Base-by-base conservation (phyloP, 345 rosid species). In the Eucalyptus cladocalyx region DNA sequence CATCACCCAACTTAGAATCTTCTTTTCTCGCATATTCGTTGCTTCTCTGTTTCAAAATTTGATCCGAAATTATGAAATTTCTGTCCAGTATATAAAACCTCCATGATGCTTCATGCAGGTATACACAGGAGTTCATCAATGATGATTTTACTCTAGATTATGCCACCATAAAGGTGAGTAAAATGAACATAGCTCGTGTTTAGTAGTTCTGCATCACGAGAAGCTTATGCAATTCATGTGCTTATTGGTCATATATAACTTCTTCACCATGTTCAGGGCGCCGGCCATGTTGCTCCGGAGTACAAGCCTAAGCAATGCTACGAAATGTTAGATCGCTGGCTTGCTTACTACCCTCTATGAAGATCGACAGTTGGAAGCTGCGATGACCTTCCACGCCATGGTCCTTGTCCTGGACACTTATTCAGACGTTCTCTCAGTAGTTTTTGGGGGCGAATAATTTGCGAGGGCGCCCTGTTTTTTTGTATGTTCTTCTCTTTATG, bases 271-370 rank as follows among this genome's bases (percentile, higher is more conserved):
- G 62, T 28, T 62, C 88, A 91, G 92, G 92, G 90, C 10, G 92
- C 90, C 16, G 92, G 92, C 4, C 92, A 91, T 88, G 90, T 91
- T 34, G 91, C 91, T 80, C 91, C 89, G 18, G 92, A 91, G 89
- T 91, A 90, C 91, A 91, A 88, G 80, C 89, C 91, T 6, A 88
- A 88, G 88, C 89, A 90, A 86, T 90, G 91, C 80, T 90, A 81
- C 89, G 87, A 53, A 53, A 91, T 88, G 92, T 30, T 88, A 1
- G 87, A 90, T 43, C 89, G 92, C 37, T 91, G 91, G 90, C 87
- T 91, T 32, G 91, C 91, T 10, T 40, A 58, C 54, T 76, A 50
- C 30, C 87, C 87, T 54, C 87, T 86, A 32, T 86, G 65, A 86
- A n/a, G 40, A 32, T 40, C 28, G 85, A 40, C 85, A 37, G 85